Conservation (phyloP, 345 rosid genomes). For the Heritiera fomes region DNA sequence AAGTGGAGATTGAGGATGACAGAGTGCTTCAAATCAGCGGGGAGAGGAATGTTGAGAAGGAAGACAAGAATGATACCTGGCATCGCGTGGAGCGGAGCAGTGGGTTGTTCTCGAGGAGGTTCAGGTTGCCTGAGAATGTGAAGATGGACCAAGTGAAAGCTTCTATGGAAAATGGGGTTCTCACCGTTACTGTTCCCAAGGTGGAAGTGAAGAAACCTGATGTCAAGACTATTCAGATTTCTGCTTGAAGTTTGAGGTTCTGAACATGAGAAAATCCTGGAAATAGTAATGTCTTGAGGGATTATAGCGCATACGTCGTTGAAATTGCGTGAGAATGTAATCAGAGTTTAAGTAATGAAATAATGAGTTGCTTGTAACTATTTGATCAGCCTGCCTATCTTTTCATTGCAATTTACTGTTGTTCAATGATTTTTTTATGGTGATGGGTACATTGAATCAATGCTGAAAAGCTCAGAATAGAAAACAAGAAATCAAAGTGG, state of each 20-base stretch:
- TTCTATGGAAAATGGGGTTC: conserved; percentile 49
- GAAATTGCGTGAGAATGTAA: neutral
- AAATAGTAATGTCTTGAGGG: neutral
- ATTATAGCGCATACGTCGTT: neutral
- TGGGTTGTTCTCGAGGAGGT: too few relatives aligned
- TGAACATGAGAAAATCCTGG: neutral
- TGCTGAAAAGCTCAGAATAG: too few relatives aligned
- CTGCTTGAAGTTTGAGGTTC: neutral
- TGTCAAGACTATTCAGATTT: conserved; percentile 36
- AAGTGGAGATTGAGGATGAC: too few relatives aligned
- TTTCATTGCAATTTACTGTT: neutral
- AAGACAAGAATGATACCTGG: too few relatives aligned
- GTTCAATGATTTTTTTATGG: too few relatives aligned
- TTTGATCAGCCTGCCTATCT: neutral
- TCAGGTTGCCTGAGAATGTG: too few relatives aligned
- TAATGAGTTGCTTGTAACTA: neutral
- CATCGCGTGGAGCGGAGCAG: neutral
- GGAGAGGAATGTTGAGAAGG: too few relatives aligned
- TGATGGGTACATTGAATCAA: too few relatives aligned
- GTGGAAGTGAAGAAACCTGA: conserved; percentile 33
- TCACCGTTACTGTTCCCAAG: conserved; percentile 39
- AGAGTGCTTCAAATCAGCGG: too few relatives aligned
- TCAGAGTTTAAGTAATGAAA: neutral
- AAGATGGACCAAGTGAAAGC: conserved; percentile 22
- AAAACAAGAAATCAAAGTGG: neutral